phyloP scores from a whole-genome alignment of 495 filamentous ascomycete species.

The Aspergillus funiculosus region DNA sequence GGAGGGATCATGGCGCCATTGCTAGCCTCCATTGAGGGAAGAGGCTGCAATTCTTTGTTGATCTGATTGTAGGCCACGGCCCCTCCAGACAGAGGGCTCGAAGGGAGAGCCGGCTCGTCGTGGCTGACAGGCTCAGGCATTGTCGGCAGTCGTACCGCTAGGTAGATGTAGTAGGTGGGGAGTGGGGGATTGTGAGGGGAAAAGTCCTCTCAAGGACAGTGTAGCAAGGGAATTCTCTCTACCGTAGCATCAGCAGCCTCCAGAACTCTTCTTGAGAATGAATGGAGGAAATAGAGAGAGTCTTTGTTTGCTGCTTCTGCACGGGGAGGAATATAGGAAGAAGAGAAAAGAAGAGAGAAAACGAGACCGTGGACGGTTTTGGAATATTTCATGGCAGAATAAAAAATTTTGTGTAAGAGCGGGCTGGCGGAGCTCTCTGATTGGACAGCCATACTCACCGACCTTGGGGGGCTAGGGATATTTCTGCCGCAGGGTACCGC shows the following conservation, averaged over 20 bases:
- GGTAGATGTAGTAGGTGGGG: too few relatives aligned
- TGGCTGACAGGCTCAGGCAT: slow-evolving; percentile 29
- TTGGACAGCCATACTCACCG: slow-evolving; percentile 26
- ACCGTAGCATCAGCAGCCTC: slow-evolving; percentile 43
- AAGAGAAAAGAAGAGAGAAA: slow-evolving; percentile 16
- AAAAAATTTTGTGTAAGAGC: slow-evolving; percentile 27
- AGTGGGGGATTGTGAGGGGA: slow-evolving; percentile 27
- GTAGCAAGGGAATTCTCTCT: slow-evolving; percentile 33
- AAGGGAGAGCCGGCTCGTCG: slow-evolving; percentile 31
- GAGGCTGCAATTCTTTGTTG: slow-evolving; percentile 29
- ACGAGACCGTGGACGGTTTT: slow-evolving; percentile 11
- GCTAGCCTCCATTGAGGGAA: slow-evolving; percentile 30
- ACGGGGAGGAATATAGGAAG: slow-evolving; percentile 25
- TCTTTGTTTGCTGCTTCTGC: slow-evolving; percentile 28
- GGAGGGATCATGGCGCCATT: slow-evolving; percentile 47
- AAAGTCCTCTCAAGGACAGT: slow-evolving; percentile 44
- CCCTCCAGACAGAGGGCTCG: slow-evolving; percentile 35
- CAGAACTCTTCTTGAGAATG: slow-evolving; percentile 20
- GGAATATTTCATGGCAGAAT: slow-evolving; percentile 24
- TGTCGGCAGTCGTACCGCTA: slow-evolving; percentile 22
- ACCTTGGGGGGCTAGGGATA: slow-evolving; percentile 15
- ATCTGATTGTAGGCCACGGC: slow-evolving; percentile 30
- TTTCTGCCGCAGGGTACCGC: slow-evolving; percentile 22
- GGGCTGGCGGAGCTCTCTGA: slow-evolving; percentile 21
- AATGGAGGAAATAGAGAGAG: slow-evolving; percentile 21